Percentiles rank a stretch among this genome's conserved stretches.
Conservation (phyloP, 2,329 filamentous ascomycete species). For the Fusarium buxicola region DNA sequence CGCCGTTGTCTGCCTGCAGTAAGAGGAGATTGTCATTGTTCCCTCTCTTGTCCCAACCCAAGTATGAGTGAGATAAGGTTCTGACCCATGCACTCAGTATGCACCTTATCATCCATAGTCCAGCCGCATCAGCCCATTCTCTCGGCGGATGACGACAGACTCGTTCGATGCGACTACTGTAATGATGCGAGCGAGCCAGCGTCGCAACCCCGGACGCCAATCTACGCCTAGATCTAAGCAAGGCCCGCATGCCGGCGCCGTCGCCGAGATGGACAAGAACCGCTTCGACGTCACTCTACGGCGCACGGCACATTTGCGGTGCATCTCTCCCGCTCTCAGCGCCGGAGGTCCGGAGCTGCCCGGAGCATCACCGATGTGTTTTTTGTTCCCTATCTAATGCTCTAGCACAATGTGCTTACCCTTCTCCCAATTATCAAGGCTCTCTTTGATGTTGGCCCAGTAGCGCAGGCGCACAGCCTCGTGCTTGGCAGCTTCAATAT, state of each 20-base stretch:
- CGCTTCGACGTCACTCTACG: not conserved
- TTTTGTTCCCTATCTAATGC: constrained; percentile 52
- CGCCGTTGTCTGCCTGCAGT: not conserved
- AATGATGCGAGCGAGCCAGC: too few species aligned
- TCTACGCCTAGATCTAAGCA: not conserved
- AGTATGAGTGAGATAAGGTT: not conserved
- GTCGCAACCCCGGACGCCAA: constrained; percentile 2
- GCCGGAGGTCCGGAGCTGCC: not conserved
- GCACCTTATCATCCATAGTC: not conserved
- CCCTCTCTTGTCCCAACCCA: not conserved
- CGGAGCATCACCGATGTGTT: not conserved
- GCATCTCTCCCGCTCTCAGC: not conserved
- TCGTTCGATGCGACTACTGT: constrained; percentile 16
- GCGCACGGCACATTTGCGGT: not conserved
- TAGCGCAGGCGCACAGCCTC: constrained; percentile 86
- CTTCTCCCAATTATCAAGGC: constrained; percentile 84
- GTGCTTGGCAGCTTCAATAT: constrained; percentile 72
- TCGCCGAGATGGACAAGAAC: not conserved
- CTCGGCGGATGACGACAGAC: constrained; percentile 8
- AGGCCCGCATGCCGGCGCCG: constrained; percentile 10
- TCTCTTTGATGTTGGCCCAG: constrained; percentile 89
- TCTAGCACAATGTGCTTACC: constrained; percentile 71
- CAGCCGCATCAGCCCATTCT: constrained; percentile 16
- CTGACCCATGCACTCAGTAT: not conserved
- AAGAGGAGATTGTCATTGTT: not conserved